A percentile compares a stretch with the other conserved stretches of the same genome.
These are phyloP conservation scores for Talaromyces marneffei DNA, from an alignment of 2,329 filamentous ascomycete species.

Conservation along the genomic window DNA sequence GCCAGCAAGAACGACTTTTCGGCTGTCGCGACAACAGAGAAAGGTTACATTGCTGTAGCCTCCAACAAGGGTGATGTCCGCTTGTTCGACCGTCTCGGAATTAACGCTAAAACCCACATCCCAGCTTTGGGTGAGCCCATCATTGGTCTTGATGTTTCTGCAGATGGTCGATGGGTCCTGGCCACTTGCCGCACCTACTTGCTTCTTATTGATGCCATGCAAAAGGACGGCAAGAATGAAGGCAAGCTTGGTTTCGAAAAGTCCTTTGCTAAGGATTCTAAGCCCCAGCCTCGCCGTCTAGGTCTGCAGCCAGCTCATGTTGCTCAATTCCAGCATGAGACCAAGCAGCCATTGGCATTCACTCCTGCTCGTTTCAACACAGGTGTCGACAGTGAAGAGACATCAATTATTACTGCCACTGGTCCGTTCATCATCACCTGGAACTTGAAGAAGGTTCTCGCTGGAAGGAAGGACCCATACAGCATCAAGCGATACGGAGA, in stretches of 20 bases:
- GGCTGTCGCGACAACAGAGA: conserved; percentile 85
- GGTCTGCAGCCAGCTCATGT: conserved; percentile 86
- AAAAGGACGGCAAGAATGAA: conserved; percentile 90
- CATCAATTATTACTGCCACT: conserved; percentile 92
- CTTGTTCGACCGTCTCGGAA: conserved; percentile 90
- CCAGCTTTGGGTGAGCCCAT: conserved; percentile 93
- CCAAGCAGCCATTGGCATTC: conserved; percentile 76
- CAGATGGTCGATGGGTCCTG: conserved; percentile 91
- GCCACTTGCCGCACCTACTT: conserved; percentile 93
- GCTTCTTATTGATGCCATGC: conserved; percentile 82
- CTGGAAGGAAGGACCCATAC: conserved; percentile 78
- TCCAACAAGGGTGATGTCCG: conserved; percentile 98
- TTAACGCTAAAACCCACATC: conserved; percentile 96
- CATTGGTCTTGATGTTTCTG: conserved; percentile 88
- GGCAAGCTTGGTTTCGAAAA: conserved; percentile 98
- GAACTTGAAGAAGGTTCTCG: conserved; percentile 84
- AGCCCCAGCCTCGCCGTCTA: conserved; percentile 86
- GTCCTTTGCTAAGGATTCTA: conserved; percentile 82
- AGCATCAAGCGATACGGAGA: conserved; percentile 94
- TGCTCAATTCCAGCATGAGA: conserved; percentile 96
- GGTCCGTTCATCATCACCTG: conserved; percentile 96
- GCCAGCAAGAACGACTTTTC: conserved; percentile 96
- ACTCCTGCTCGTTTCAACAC: conserved; percentile 93
- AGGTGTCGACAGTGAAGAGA: conserved; percentile 72
- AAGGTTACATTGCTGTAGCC: conserved; percentile 93